These are phyloP conservation scores for Fomitopsis palustris DNA, from an alignment of 1,284 basidiomycete species.

Conservation along the genomic window DNA sequence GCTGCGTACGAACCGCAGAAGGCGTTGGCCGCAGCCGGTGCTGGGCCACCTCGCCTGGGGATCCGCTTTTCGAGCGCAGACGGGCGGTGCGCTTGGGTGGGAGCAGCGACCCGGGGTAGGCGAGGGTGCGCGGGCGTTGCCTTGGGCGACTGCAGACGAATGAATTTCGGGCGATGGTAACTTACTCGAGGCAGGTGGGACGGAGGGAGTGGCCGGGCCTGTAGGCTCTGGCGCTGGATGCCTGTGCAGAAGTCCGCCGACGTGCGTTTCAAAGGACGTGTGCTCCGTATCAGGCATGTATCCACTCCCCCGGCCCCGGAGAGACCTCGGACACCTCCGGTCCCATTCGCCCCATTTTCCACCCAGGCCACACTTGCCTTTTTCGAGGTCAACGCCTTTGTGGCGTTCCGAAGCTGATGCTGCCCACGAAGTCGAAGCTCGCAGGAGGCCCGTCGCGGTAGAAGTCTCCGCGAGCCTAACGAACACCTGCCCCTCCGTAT, in stretches of 20 bases:
- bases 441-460: constrained; percentile 8
- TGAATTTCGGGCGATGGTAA: background rate
- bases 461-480: constrained; percentile 7
- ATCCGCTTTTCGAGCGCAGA: background rate
- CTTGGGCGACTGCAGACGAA: background rate
- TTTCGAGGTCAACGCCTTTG: constrained; percentile 18
- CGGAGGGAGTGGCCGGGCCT: background rate
- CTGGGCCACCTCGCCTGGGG: too few relatives aligned
- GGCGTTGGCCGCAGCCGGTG: background rate
- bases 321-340: constrained; percentile 23
- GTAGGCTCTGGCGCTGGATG: background rate
- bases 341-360: constrained; percentile 3
- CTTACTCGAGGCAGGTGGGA: background rate
- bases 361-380: background rate
- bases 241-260: constrained; percentile 18
- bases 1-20: background rate
- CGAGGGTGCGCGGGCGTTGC: background rate
- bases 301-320: background rate
- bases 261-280: constrained; percentile 13
- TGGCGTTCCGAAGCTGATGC: constrained; percentile 23
- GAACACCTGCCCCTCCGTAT: background rate
- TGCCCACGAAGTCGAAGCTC: constrained; percentile 7
- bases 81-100: too few relatives aligned
- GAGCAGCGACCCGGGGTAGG: background rate
- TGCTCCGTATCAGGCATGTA: constrained; percentile 3